phyloP scores from a whole-genome alignment of 306 rosid species.

The Inga leiocalycina region DNA sequence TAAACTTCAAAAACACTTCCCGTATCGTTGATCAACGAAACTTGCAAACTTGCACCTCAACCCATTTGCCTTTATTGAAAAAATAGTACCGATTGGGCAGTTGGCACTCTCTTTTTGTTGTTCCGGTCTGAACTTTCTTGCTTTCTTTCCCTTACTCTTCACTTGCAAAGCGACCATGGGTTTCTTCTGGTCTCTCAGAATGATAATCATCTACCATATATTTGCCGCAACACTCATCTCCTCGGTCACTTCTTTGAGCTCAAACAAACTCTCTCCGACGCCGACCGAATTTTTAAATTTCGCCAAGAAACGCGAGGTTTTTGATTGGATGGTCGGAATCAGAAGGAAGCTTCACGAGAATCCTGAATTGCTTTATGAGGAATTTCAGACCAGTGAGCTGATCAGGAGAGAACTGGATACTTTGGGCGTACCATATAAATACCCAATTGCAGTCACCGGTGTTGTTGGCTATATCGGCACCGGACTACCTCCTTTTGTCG shows the following conservation, averaged over 20 bases:
- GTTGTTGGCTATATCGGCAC: conserved; percentile 78
- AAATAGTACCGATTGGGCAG: too few species aligned
- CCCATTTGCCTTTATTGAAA: too few species aligned
- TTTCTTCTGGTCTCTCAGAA: conserved; percentile 34
- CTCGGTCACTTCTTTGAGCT: conserved; percentile 38
- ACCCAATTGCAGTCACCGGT: conserved; percentile 77
- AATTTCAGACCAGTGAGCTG: conserved; percentile 77
- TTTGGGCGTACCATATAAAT: conserved; percentile 58
- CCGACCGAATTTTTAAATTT: conserved; percentile 48
- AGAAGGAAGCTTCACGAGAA: conserved; percentile 84
- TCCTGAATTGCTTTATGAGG: conserved; percentile 80
- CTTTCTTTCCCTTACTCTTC: not conserved
- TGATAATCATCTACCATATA: conserved; percentile 41
- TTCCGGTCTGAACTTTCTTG: not conserved
- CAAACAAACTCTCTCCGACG: conserved; percentile 39
- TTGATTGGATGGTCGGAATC: conserved; percentile 81
- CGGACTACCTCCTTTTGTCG: conserved; percentile 78
- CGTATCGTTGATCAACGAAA: too few species aligned
- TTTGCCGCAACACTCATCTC: conserved; percentile 31
- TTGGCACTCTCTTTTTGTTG: too few species aligned
- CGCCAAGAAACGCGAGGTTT: conserved; percentile 55
- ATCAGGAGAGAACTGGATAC: conserved; percentile 69
- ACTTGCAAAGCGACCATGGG: conserved; percentile 40
- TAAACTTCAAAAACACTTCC: too few species aligned
- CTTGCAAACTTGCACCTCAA: too few species aligned